Conservation (phyloP, 495 filamentous ascomycete genomes). For the Daldinia childiae region DNA sequence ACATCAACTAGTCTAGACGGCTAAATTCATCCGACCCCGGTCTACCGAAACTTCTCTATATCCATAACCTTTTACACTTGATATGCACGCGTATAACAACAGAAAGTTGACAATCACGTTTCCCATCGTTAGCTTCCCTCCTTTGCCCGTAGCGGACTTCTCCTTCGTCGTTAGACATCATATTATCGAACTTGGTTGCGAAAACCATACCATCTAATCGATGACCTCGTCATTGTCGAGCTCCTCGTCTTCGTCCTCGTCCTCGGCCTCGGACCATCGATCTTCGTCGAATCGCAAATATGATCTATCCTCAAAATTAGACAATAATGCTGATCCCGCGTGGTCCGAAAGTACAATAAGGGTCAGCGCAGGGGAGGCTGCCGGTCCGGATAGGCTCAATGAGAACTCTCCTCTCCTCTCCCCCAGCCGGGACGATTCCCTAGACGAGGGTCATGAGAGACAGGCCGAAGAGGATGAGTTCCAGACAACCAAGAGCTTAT, state of each 20-base stretch:
- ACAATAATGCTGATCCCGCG: constrained; percentile 25
- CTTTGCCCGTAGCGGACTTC: not conserved
- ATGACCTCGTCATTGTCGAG: constrained; percentile 48
- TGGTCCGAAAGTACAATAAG: constrained; percentile 38
- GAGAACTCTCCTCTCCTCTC: constrained; percentile 70
- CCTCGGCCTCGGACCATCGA: constrained; percentile 32
- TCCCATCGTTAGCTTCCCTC: constrained; percentile 2
- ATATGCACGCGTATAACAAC: constrained; percentile 18
- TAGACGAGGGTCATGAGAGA: constrained; percentile 48
- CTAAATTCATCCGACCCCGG: constrained; percentile 33
- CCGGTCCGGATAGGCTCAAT: constrained; percentile 48
- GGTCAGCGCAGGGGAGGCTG: constrained; percentile 21
- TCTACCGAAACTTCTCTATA: constrained; percentile 19
- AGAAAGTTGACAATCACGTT: constrained; percentile 7
- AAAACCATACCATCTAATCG: constrained; percentile 23
- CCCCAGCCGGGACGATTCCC: constrained; percentile 51
- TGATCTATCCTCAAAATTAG: constrained; percentile 19
- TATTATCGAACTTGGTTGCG: constrained; percentile 7
- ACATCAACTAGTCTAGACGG: constrained; percentile 32
- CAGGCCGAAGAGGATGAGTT: constrained; percentile 55
- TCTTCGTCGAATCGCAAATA: constrained; percentile 34
- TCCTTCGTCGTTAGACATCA: not conserved
- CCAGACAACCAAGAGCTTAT: constrained; percentile 75
- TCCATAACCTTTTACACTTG: constrained; percentile 9
- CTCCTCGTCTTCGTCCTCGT: constrained; percentile 37